Conservation (phyloP, 495 filamentous ascomycete species). For the Talaromyces stipitatus region DNA sequence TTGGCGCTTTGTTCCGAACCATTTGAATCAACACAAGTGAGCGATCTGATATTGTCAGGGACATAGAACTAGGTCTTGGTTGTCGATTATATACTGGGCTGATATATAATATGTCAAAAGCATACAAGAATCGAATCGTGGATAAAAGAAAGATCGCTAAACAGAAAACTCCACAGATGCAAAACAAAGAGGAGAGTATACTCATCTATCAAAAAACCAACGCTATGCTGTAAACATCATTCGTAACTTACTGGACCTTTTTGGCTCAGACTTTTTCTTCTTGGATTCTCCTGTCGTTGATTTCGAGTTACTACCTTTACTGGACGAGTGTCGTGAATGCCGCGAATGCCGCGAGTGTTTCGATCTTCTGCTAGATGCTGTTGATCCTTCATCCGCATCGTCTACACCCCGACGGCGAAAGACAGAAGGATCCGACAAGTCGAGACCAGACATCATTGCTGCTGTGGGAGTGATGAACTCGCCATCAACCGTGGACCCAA, state of each 20-base stretch:
- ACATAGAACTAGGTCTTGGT: not conserved
- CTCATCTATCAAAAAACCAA: conserved; percentile 10
- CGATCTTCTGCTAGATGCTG: conserved; percentile 31
- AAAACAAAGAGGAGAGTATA: not conserved
- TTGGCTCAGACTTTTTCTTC: conserved; percentile 27
- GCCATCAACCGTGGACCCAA: conserved; percentile 66
- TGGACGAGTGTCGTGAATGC: not conserved
- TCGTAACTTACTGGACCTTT: conserved; percentile 33
- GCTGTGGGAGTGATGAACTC: conserved; percentile 82
- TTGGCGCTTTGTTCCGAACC: too few relatives aligned
- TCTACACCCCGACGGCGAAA: conserved; percentile 35
- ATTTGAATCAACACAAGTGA: too few relatives aligned
- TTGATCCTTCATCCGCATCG: conserved; percentile 19
- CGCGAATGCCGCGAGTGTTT: conserved; percentile 23
- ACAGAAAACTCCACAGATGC: not conserved
- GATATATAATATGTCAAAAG: not conserved
- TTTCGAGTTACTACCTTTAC: not conserved
- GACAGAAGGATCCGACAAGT: conserved; percentile 32
- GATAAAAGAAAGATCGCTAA: not conserved
- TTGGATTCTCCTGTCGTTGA: not conserved
- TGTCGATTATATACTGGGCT: not conserved
- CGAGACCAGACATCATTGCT: conserved; percentile 48
- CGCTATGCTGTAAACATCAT: conserved; percentile 42
- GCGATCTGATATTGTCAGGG: not conserved
- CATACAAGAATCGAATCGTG: not conserved